Conservation (phyloP, 163 green algal genomes). For the Smithsoniella earleae region DNA sequence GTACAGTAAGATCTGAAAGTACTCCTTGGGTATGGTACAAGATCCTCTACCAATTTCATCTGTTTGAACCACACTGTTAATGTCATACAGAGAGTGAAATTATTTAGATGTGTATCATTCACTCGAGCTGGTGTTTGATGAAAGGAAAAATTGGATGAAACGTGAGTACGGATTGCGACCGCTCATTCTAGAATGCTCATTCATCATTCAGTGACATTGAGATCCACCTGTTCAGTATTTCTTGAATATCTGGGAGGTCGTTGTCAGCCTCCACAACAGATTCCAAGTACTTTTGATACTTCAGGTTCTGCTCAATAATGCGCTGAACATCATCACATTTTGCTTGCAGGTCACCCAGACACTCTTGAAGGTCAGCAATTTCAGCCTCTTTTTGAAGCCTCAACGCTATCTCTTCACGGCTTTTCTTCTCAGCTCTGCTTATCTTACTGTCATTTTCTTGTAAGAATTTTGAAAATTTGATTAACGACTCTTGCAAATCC, state of each 20-base stretch:
- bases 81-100: no score
- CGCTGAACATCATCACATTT: slow-evolving; percentile 56
- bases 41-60: no score
- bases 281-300: slow-evolving; percentile 77
- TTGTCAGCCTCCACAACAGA: slow-evolving; percentile 71
- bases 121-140: no score
- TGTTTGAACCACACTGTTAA: no score
- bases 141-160: no score
- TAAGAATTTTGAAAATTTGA: slow-evolving; percentile 85
- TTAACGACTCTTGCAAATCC: slow-evolving; percentile 80
- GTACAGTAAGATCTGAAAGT: no score
- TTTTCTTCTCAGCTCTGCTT: slow-evolving; percentile 69
- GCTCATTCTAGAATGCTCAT: no score
- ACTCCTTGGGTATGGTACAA: no score
- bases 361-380: slow-evolving; percentile 59
- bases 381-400: slow-evolving; percentile 68
- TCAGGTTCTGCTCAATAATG: slow-evolving; percentile 70
- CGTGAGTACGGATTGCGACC: no score
- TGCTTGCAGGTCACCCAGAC: slow-evolving; percentile 55
- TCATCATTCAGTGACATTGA: no score
- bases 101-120: no score
- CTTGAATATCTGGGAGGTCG: slow-evolving; percentile 75
- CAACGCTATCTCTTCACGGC: slow-evolving; percentile 65
- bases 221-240: slow-evolving; percentile 68
- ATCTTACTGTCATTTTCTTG: slow-evolving; percentile 80